Evolutionary conservation across 2,329 filamentous ascomycete genomes (phyloP).

Genomic region (Penicillium rolfsii): DNA sequence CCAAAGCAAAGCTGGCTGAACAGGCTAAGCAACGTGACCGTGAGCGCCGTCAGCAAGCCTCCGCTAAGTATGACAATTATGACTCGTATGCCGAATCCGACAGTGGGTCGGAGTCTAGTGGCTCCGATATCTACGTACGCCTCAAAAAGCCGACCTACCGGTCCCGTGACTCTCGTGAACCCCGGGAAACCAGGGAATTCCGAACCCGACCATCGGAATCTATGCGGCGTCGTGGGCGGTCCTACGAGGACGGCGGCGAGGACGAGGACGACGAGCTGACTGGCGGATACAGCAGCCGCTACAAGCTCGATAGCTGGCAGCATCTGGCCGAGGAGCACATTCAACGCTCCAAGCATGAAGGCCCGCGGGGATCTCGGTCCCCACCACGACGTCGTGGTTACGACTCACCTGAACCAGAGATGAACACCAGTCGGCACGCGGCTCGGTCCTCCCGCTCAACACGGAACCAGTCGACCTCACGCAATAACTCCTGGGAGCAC

Average conservation of each 20-base stretch:
- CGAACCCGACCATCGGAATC: constrained; percentile 29
- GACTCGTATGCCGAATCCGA: constrained; percentile 37
- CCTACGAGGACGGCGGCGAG: constrained; percentile 35
- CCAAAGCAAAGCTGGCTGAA: constrained; percentile 38
- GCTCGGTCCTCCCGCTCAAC: constrained; percentile 36
- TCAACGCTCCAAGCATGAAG: constrained; percentile 35
- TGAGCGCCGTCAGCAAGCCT: constrained; percentile 47
- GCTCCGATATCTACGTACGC: constrained; percentile 24
- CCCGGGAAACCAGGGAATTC: constrained; percentile 13
- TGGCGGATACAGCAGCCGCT: constrained; percentile 29
- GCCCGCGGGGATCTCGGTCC: constrained; percentile 39
- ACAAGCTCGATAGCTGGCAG: constrained; percentile 40
- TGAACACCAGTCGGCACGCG: constrained; percentile 35
- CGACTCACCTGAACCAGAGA: constrained; percentile 38
- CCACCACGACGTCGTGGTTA: constrained; percentile 36
- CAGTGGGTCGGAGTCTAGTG: constrained; percentile 39
- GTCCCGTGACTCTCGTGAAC: constrained; percentile 17
- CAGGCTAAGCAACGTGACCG: constrained; percentile 47
- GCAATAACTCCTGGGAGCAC: constrained; percentile 38
- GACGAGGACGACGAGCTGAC: constrained; percentile 31
- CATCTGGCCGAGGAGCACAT: constrained; percentile 46
- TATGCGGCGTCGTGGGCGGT: constrained; percentile 27
- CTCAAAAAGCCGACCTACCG: constrained; percentile 25
- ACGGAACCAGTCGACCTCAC: constrained; percentile 35
- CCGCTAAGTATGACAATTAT: constrained; percentile 42